A percentile compares a stretch with the other conserved stretches of the same genome.
phyloP scores from a whole-genome alignment of 768 basidiomycete species.

The Rhodosporidiobolus sp. region DNA sequence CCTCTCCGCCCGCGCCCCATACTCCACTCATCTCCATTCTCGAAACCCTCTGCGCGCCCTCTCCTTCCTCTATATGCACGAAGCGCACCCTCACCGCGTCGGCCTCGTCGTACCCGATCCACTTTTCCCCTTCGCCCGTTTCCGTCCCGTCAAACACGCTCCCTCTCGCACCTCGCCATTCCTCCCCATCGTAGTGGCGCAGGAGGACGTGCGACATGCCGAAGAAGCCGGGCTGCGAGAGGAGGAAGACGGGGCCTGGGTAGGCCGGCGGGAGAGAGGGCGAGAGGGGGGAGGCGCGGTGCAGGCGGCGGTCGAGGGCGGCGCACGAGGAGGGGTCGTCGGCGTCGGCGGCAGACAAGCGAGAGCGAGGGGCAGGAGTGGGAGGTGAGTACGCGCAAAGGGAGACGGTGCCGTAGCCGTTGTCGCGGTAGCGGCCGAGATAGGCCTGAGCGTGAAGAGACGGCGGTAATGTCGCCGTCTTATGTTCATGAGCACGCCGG shows the following conservation, averaged over 20 bases:
- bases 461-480: neutral
- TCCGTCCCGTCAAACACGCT: neutral
- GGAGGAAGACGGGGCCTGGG: neutral
- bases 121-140: neutral
- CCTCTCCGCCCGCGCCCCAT: neutral
- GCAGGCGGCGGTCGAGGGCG: neutral
- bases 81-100: neutral
- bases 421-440: neutral
- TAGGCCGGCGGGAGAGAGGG: neutral
- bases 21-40: neutral
- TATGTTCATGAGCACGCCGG: neutral
- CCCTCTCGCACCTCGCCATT: neutral
- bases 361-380: too few relatives aligned
- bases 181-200: neutral
- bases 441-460: neutral
- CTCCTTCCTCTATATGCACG: neutral
- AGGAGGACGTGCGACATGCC: neutral
- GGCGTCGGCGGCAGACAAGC: neutral
- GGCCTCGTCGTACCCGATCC: neutral
- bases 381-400: neutral
- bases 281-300: neutral
- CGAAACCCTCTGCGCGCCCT: neutral
- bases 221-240: constrained; percentile 1
- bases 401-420: neutral
- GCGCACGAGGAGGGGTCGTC: neutral